Conservation (phyloP, 148 eudicot species). For the Arbutus unedo region DNA sequence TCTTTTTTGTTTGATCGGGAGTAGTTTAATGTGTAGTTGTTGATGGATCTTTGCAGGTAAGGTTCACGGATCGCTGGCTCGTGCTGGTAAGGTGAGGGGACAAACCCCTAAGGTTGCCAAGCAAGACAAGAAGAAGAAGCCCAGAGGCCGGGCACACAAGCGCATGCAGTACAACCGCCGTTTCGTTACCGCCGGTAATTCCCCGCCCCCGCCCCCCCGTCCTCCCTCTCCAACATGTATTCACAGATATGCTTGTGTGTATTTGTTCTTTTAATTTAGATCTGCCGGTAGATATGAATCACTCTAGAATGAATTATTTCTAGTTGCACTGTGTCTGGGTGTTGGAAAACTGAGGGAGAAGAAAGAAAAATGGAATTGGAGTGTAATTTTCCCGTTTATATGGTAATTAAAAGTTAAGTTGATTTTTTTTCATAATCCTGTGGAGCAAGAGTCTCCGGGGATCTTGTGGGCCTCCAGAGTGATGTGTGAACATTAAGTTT, state of each 20-base stretch:
- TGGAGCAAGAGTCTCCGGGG: neutral
- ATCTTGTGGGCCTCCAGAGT: too few species aligned
- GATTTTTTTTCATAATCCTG: neutral
- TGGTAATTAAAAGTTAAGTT: neutral
- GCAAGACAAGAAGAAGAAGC: slow-evolving; percentile 98
- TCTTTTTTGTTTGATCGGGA: neutral
- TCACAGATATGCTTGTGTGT: neutral
- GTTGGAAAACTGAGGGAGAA: neutral
- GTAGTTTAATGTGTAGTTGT: neutral
- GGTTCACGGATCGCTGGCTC: slow-evolving; percentile 94
- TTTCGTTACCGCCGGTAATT: slow-evolving; percentile 82
- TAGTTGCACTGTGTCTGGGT: neutral
- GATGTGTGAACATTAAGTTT: too few species aligned
- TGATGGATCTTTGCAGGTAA: slow-evolving; percentile 44
- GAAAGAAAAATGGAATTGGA: neutral
- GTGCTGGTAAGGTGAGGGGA: slow-evolving; percentile 95
- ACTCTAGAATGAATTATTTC: neutral
- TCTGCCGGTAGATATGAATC: neutral
- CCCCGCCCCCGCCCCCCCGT: too few species aligned
- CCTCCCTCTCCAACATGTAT: neutral
- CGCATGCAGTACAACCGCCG: slow-evolving; percentile 87
- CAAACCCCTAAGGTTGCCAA: slow-evolving; percentile 86
- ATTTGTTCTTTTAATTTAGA: neutral
- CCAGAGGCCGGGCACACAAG: slow-evolving; percentile 93
- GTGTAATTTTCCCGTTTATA: neutral